A percentile compares a stretch with the other conserved stretches of the same genome.
Evolutionary conservation across 352 stramenopile species (phyloP).

Genomic region (Globisporangium apiculatum): DNA sequence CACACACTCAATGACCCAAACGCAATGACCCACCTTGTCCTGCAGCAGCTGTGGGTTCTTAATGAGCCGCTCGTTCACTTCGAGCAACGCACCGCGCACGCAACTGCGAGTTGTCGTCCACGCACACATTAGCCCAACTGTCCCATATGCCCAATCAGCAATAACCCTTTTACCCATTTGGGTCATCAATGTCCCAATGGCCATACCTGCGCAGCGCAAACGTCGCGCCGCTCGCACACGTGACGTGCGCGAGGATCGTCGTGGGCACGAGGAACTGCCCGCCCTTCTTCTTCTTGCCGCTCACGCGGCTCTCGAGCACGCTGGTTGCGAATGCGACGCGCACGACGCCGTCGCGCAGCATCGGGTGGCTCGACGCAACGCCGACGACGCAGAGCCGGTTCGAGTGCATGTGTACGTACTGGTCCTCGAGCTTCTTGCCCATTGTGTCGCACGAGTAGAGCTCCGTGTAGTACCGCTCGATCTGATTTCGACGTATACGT

Average conservation of each 20-base stretch:
- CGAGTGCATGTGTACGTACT: conserved; percentile 88
- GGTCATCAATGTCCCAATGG: not conserved
- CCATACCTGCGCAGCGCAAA: conserved; percentile 53
- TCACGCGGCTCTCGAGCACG: conserved; percentile 66
- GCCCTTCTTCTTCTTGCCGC: conserved; percentile 86
- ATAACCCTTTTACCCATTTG: too few species aligned
- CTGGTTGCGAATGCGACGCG: conserved; percentile 55
- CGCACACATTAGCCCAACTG: too few species aligned
- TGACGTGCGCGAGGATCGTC: conserved; percentile 59
- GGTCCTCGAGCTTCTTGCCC: conserved; percentile 57
- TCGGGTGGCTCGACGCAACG: conserved; percentile 51
- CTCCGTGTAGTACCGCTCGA: conserved; percentile 85
- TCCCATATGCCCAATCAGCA: too few species aligned
- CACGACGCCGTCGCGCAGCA: conserved; percentile 58
- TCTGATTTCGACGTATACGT: conserved; percentile 17
- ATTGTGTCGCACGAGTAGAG: conserved; percentile 79
- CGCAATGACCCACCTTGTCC: conserved; percentile 19
- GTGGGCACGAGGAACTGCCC: conserved; percentile 64
- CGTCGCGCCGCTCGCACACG: conserved; percentile 47
- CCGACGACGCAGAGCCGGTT: conserved; percentile 83
- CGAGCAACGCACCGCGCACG: conserved; percentile 73
- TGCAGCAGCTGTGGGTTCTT: conserved; percentile 54
- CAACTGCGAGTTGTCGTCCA: conserved; percentile 27
- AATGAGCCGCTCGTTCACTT: conserved; percentile 66
- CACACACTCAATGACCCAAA: too few species aligned